Evolutionary conservation across 1,284 basidiomycete genomes (phyloP).

Genomic region (Megacollybia platyphylla): DNA sequence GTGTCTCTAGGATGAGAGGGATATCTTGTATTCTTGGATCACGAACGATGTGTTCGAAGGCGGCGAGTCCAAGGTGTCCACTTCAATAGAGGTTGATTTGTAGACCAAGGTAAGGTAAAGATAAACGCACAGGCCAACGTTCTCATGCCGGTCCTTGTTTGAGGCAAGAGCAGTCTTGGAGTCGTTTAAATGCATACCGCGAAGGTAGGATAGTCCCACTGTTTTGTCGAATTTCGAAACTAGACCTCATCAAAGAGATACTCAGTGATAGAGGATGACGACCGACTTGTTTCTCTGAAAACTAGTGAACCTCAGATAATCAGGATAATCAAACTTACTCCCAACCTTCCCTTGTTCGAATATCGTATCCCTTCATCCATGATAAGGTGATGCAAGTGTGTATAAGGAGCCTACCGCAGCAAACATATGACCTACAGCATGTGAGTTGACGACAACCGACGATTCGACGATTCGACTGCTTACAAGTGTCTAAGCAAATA

Average conservation of each 20-base stretch:
- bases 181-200: constrained; percentile 80
- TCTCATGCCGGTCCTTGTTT: constrained; percentile 73
- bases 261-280: background rate
- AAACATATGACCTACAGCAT: constrained; percentile 57
- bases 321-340: constrained; percentile 29
- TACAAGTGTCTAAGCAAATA: constrained; percentile 81
- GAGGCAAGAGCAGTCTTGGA: constrained; percentile 55
- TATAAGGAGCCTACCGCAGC: constrained; percentile 42
- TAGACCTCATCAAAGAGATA: constrained; percentile 9
- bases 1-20: constrained; percentile 78
- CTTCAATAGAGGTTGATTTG: constrained; percentile 18
- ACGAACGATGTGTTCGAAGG: constrained; percentile 58
- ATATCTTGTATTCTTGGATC: constrained; percentile 60
- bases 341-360: constrained; percentile 56
- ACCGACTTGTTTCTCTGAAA: constrained; percentile 4
- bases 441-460: background rate
- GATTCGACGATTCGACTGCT: constrained; percentile 10
- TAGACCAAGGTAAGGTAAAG: background rate
- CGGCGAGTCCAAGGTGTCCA: constrained; percentile 51
- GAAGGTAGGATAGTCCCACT: constrained; percentile 63
- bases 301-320: no score
- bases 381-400: background rate
- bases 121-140: constrained; percentile 60
- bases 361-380: constrained; percentile 57
- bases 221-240: constrained; percentile 52